These are phyloP conservation scores for Albifimbria verrucaria DNA, from an alignment of 2,329 filamentous ascomycete species.

Conservation along the genomic window DNA sequence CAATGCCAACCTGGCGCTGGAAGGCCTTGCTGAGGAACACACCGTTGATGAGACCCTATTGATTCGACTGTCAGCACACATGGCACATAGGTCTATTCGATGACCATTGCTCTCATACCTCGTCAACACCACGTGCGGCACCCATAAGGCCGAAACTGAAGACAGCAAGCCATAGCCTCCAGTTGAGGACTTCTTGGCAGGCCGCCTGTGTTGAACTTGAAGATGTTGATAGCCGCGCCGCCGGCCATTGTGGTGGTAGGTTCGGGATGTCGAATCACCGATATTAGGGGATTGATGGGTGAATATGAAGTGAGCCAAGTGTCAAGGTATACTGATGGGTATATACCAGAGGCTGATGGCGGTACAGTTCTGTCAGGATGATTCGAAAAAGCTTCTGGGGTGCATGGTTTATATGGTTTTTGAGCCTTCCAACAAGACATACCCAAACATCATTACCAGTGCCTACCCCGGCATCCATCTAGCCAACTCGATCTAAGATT, in stretches of 20 bases:
- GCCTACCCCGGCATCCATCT: neutral
- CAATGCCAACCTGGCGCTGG: constrained; percentile 47
- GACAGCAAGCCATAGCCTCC: constrained; percentile 9
- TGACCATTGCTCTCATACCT: constrained; percentile 3
- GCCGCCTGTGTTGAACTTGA: constrained; percentile 8
- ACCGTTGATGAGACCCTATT: constrained; percentile 61
- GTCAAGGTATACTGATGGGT: no score
- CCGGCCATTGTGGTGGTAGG: constrained; percentile 8
- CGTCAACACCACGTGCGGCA: constrained; percentile 10
- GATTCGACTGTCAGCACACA: neutral
- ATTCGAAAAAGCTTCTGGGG: no score
- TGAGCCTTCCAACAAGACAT: no score
- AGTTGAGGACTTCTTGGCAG: constrained; percentile 9
- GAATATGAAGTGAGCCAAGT: no score
- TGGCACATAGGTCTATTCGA: neutral
- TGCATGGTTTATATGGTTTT: no score
- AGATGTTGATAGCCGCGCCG: constrained; percentile 9
- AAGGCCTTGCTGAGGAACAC: constrained; percentile 59
- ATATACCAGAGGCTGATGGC: no score
- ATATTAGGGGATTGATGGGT: no score
- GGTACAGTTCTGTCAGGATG: no score
- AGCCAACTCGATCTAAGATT: neutral
- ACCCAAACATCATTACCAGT: no score
- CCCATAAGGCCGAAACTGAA: constrained; percentile 9
- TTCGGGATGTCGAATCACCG: neutral